Percentiles rank a stretch among this genome's conserved stretches.
Evolutionary conservation across 805 yeast genomes (phyloP).

Genomic region (Metschnikowia amazonensis): DNA sequence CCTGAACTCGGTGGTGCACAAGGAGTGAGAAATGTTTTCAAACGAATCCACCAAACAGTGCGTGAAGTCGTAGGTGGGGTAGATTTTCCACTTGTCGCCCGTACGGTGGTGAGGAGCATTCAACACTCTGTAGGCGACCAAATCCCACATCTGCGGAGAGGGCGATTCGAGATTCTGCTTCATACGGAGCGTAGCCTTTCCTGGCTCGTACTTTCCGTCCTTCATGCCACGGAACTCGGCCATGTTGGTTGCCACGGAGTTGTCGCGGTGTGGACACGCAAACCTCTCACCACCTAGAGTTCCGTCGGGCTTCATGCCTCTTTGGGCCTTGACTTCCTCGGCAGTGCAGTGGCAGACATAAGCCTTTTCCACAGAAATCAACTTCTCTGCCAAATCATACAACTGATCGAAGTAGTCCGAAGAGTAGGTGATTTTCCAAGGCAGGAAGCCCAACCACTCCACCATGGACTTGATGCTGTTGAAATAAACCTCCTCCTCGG

Average conservation of each 20-base stretch:
- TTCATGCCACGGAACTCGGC: constrained; percentile 85
- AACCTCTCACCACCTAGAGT: constrained; percentile 89
- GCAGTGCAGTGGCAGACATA: constrained; percentile 92
- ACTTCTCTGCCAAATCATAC: constrained; percentile 81
- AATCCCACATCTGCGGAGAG: constrained; percentile 99
- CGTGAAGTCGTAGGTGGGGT: constrained; percentile 98
- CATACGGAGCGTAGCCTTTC: constrained; percentile 95
- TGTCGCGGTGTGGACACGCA: constrained; percentile 73
- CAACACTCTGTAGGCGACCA: constrained; percentile 93
- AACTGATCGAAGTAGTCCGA: constrained; percentile 91
- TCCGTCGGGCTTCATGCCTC: constrained; percentile 91
- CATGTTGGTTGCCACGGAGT: constrained; percentile 71
- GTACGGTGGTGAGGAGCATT: constrained; percentile 94
- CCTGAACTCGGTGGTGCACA: constrained; percentile 94
- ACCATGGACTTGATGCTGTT: constrained; percentile 80
- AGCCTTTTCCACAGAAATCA: constrained; percentile 68
- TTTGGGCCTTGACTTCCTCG: constrained; percentile 82
- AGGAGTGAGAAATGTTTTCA: constrained; percentile 92
- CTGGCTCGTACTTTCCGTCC: constrained; percentile 82
- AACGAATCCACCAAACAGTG: constrained; percentile 98
- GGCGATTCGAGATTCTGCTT: constrained; percentile 88
- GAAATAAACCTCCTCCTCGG: constrained; percentile 91
- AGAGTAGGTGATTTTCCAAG: constrained; percentile 93
- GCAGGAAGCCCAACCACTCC: constrained; percentile 89
- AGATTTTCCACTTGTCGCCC: constrained; percentile 95